A percentile compares a stretch with the other conserved stretches of the same genome.
These are phyloP conservation scores for Cryptococcus amylolentus DNA, from an alignment of 1,284 basidiomycete genomes.

Conservation along the genomic window DNA sequence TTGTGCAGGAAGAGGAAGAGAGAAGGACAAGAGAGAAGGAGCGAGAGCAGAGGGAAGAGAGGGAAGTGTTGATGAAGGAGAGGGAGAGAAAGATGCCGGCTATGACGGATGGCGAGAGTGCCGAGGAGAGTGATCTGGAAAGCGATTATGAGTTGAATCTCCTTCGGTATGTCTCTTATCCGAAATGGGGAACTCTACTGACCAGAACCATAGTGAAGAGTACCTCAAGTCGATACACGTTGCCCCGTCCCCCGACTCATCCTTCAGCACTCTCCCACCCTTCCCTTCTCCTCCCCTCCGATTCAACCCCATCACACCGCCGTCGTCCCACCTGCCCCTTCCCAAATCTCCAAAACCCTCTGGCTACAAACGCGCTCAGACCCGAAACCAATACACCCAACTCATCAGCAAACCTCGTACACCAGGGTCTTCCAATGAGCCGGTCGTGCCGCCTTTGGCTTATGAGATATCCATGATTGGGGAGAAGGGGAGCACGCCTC, in stretches of 20 bases:
- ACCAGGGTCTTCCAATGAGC: slow-evolving; percentile 5
- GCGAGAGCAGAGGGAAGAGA: slow-evolving; percentile 1
- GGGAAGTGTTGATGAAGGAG: not conserved
- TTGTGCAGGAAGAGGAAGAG: not conserved
- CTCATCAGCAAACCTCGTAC: slow-evolving; percentile 12
- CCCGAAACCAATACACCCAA: slow-evolving; percentile 19
- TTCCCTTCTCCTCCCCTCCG: slow-evolving; percentile 1
- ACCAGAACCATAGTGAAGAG: slow-evolving; percentile 22
- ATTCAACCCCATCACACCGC: slow-evolving; percentile 1
- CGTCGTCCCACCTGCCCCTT: not conserved
- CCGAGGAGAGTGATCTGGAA: slow-evolving; percentile 30
- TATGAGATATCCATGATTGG: not conserved
- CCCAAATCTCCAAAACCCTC: not conserved
- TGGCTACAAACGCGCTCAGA: slow-evolving; percentile 16
- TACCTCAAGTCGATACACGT: slow-evolving; percentile 17
- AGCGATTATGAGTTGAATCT: slow-evolving; percentile 23
- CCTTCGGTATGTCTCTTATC: slow-evolving; percentile 19
- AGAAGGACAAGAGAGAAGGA: not conserved
- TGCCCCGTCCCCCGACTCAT: not conserved
- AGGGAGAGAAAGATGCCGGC: slow-evolving; percentile 14
- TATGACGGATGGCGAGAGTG: slow-evolving; percentile 31
- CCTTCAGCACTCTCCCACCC: not conserved
- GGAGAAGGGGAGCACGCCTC: slow-evolving; percentile 1
- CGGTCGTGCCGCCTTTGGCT: not conserved
- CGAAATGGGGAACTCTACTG: not conserved